These are phyloP conservation scores for Coprinellus micaceus DNA, from an alignment of 768 basidiomycete genomes.

Conservation along the genomic window DNA sequence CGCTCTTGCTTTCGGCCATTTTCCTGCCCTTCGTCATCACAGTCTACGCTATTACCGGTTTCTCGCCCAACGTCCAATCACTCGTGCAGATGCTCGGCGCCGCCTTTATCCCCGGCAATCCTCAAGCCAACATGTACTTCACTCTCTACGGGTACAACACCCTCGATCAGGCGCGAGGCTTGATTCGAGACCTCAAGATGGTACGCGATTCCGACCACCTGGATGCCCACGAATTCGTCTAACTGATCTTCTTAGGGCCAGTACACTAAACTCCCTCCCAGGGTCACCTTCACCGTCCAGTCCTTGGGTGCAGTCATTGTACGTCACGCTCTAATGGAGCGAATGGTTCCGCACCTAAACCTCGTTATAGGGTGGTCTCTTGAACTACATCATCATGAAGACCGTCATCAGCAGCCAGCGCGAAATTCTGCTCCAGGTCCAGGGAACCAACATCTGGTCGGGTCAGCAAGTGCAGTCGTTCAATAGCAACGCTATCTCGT, in stretches of 20 bases:
- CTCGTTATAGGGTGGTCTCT: slow-evolving; percentile 28
- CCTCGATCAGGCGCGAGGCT: slow-evolving; percentile 42
- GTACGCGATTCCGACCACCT: slow-evolving; percentile 24
- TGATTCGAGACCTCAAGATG: slow-evolving; percentile 61
- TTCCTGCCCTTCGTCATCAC: slow-evolving; percentile 53
- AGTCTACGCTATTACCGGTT: slow-evolving; percentile 50
- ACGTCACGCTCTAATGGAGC: slow-evolving; percentile 11
- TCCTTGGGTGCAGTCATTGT: slow-evolving; percentile 54
- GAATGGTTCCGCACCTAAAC: background rate
- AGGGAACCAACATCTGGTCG: slow-evolving; percentile 54
- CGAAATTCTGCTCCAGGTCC: slow-evolving; percentile 44
- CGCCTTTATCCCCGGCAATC: slow-evolving; percentile 44
- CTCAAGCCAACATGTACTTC: slow-evolving; percentile 49
- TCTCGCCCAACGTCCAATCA: slow-evolving; percentile 33
- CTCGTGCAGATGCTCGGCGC: slow-evolving; percentile 48
- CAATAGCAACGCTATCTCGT: slow-evolving; percentile 50
- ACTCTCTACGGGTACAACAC: slow-evolving; percentile 45
- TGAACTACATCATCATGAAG: slow-evolving; percentile 56
- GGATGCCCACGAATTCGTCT: background rate
- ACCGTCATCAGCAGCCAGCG: slow-evolving; percentile 46
- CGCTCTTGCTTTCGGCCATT: slow-evolving; percentile 46
- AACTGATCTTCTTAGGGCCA: slow-evolving; percentile 24
- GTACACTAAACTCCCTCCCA: slow-evolving; percentile 60
- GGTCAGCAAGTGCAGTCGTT: slow-evolving; percentile 40
- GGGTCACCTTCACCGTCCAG: slow-evolving; percentile 60